phyloP scores from a whole-genome alignment of 495 filamentous ascomycete species.

The Neurospora tetraspora region DNA sequence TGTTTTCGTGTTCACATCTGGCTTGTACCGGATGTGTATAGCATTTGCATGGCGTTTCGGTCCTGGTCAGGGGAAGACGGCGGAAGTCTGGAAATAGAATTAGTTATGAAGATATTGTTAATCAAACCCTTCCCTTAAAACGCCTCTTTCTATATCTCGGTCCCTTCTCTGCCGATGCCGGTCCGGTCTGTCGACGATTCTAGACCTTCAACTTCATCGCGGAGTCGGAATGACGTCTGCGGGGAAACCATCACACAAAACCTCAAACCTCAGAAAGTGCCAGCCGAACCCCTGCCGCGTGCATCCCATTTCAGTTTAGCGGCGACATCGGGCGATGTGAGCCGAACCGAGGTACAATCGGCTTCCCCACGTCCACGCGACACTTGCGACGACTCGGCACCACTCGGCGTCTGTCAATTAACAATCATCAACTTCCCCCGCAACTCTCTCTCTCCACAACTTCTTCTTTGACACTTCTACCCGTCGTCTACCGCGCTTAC shows the following conservation, averaged over 20 bases:
- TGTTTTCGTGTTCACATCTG: neutral
- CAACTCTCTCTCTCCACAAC: neutral
- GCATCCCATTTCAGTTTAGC: neutral
- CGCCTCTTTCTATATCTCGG: neutral
- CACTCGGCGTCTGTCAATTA: constrained; percentile 12
- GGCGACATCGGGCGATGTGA: neutral
- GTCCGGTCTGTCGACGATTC: neutral
- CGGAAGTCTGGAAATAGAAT: neutral
- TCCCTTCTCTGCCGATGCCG: neutral
- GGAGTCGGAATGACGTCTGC: constrained; percentile 8
- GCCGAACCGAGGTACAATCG: constrained; percentile 14
- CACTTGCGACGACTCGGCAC: neutral
- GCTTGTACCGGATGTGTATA: neutral
- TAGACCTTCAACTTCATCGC: neutral
- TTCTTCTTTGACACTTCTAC: neutral
- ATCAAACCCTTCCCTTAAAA: neutral
- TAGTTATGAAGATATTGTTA: neutral
- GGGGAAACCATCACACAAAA: constrained; percentile 1
- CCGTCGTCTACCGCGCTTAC: neutral
- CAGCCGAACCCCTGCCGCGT: neutral
- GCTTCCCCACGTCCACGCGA: constrained; percentile 4
- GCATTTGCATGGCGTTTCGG: neutral
- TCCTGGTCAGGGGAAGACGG: neutral
- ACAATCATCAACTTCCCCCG: constrained; percentile 4
- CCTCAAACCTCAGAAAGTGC: neutral